A percentile compares a stretch with the other conserved stretches of the same genome.
Conservation (phyloP, 2,329 filamentous ascomycete genomes). For the Phoma sp. region DNA sequence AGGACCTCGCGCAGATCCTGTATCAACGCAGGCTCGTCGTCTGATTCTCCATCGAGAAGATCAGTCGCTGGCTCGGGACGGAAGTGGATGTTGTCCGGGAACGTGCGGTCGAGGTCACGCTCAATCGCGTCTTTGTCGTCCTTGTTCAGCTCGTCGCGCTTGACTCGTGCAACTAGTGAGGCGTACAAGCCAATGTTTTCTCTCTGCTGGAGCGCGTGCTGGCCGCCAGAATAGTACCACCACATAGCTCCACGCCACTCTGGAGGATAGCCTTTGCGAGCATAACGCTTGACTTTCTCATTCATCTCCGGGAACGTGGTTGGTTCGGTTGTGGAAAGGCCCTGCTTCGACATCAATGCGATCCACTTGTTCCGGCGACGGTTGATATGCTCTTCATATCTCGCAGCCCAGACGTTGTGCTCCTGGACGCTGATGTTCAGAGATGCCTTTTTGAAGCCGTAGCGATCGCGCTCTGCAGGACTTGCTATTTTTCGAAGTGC, state of each 20-base stretch:
- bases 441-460: conserved; percentile 89
- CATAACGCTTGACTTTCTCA: conserved; percentile 85
- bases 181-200: conserved; percentile 72
- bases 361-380: conserved; percentile 84
- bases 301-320: conserved; percentile 80
- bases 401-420: conserved; percentile 81
- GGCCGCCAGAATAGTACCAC: conserved; percentile 95
- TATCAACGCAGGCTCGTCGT: conserved; percentile 76
- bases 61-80: conserved; percentile 64
- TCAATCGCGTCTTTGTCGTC: conserved; percentile 90
- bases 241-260: conserved; percentile 95
- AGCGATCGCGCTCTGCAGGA: conserved; percentile 70
- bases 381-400: conserved; percentile 76
- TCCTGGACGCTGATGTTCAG: conserved; percentile 77
- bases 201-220: conserved; percentile 76
- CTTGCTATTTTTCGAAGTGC: conserved; percentile 25
- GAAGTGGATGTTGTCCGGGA: conserved; percentile 92
- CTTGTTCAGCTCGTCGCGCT: conserved; percentile 66
- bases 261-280: conserved; percentile 91
- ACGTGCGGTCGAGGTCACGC: conserved; percentile 89
- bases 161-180: conserved; percentile 70
- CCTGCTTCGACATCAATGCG: conserved; percentile 75
- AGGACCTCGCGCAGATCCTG: conserved; percentile 82
- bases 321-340: conserved; percentile 73
- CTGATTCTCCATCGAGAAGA: conserved; percentile 37